Percentiles rank a stretch among this genome's conserved stretches.
Conservation (phyloP, 495 filamentous ascomycete genomes). For the Cladorrhinum samala region DNA sequence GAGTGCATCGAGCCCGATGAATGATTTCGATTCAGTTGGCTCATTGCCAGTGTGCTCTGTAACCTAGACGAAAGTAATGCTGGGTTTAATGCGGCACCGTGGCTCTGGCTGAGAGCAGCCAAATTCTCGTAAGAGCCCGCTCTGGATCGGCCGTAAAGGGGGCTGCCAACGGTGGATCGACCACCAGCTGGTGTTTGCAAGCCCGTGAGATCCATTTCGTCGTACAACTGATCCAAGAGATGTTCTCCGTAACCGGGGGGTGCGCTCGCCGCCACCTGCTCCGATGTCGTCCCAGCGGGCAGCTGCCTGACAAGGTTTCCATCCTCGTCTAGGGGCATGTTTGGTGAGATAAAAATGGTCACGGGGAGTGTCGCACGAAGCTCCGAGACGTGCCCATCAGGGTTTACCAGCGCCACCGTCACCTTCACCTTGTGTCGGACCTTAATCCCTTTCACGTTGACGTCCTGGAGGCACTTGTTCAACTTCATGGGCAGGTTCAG, state of each 20-base stretch:
- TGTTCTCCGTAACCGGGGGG: constrained; percentile 88
- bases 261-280: constrained; percentile 48
- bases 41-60: constrained; percentile 46
- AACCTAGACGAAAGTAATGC: constrained; percentile 60
- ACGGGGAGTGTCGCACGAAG: constrained; percentile 81
- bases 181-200: constrained; percentile 65
- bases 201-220: constrained; percentile 68
- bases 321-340: constrained; percentile 74
- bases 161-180: constrained; percentile 66
- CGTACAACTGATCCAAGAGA: constrained; percentile 80
- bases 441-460: constrained; percentile 76
- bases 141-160: constrained; percentile 67
- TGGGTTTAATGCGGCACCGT: constrained; percentile 36
- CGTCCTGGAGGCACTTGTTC: constrained; percentile 75
- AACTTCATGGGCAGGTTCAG: constrained; percentile 73
- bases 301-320: constrained; percentile 59
- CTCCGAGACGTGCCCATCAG: constrained; percentile 90
- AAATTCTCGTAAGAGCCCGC: constrained; percentile 76
- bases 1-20: constrained; percentile 28
- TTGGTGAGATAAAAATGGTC: constrained; percentile 88
- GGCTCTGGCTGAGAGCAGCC: constrained; percentile 31
- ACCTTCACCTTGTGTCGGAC: constrained; percentile 82
- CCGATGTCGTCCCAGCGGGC: constrained; percentile 30
- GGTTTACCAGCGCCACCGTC: constrained; percentile 81
- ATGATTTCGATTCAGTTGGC: constrained; percentile 29